Conservation (phyloP, 257 asterid genomes). For the Plectranthus barbatus region DNA sequence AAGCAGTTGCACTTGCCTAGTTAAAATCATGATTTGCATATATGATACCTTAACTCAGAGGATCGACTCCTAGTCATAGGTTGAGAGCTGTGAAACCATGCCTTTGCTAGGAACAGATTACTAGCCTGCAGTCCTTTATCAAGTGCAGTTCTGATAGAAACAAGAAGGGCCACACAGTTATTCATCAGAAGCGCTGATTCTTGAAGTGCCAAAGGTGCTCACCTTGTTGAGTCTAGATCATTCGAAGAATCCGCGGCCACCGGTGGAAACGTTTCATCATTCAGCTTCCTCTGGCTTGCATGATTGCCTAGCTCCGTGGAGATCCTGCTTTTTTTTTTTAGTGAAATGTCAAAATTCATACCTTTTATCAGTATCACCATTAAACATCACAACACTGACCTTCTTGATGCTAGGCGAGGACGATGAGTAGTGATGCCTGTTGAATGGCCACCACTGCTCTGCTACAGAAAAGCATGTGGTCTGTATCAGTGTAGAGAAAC, state of each 20-base stretch:
- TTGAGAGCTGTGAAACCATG: slow-evolving; percentile 86
- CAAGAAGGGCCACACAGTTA: not conserved
- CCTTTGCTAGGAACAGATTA: slow-evolving; percentile 65
- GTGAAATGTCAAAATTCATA: too few species aligned
- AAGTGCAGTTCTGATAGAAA: slow-evolving; percentile 35
- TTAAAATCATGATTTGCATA: not conserved
- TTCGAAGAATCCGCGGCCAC: too few species aligned
- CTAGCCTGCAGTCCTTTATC: slow-evolving; percentile 52
- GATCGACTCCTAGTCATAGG: slow-evolving; percentile 72
- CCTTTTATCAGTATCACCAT: too few species aligned
- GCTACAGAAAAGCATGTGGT: slow-evolving; percentile 4
- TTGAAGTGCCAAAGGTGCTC: too few species aligned
- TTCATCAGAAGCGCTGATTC: too few species aligned
- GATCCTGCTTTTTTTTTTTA: too few species aligned
- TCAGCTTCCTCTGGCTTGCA: too few species aligned
- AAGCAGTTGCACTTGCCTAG: too few species aligned
- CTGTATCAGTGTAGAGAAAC: too few species aligned
- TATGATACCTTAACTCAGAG: slow-evolving; percentile 41
- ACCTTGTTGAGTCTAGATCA: slow-evolving; percentile 39
- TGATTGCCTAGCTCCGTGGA: slow-evolving; percentile 56
- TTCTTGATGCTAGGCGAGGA: slow-evolving; percentile 58
- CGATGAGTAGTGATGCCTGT: slow-evolving; percentile 35
- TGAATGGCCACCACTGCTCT: slow-evolving; percentile 45
- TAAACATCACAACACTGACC: slow-evolving; percentile 37
- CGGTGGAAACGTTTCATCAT: too few species aligned